Conservation (phyloP, 2,329 filamentous ascomycete species). For the Hypocreales sp. region DNA sequence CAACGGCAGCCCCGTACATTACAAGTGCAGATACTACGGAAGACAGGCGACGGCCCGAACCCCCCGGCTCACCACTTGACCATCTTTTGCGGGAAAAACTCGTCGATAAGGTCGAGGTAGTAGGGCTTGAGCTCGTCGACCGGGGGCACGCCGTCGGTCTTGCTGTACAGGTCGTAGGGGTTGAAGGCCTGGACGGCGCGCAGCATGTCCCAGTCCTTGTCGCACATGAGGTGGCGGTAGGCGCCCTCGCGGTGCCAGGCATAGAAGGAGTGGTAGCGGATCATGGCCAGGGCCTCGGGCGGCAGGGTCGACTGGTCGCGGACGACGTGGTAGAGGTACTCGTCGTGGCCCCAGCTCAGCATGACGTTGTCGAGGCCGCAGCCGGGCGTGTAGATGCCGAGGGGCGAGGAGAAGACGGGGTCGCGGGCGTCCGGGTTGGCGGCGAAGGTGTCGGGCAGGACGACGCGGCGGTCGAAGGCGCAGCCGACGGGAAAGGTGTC, state of each 20-base stretch:
- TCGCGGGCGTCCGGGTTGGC: slow-evolving; percentile 61
- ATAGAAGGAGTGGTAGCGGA: slow-evolving; percentile 86
- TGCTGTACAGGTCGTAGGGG: slow-evolving; percentile 83
- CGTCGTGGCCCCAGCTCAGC: slow-evolving; percentile 82
- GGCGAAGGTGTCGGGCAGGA: slow-evolving; percentile 65
- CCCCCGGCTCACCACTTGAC: slow-evolving; percentile 26
- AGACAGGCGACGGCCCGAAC: background rate
- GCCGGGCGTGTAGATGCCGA: slow-evolving; percentile 65
- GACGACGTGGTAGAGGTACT: slow-evolving; percentile 76
- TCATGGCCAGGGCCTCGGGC: slow-evolving; percentile 76
- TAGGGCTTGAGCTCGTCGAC: slow-evolving; percentile 57
- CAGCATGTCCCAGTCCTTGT: slow-evolving; percentile 66
- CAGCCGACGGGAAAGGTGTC: slow-evolving; percentile 72
- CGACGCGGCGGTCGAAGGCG: slow-evolving; percentile 58
- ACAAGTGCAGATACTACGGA: background rate
- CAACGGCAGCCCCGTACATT: too few relatives aligned
- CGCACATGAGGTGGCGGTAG: slow-evolving; percentile 70
- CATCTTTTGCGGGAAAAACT: slow-evolving; percentile 24
- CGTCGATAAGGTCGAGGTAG: slow-evolving; percentile 25
- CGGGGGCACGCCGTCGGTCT: slow-evolving; percentile 68
- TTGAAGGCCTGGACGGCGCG: slow-evolving; percentile 76
- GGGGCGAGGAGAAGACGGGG: slow-evolving; percentile 56
- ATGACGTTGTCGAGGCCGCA: slow-evolving; percentile 80
- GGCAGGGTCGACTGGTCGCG: slow-evolving; percentile 71
- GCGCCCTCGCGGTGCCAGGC: slow-evolving; percentile 76